These are phyloP conservation scores for Moesziomyces parantarcticus DNA, from an alignment of 1,284 basidiomycete species.

Conservation along the genomic window DNA sequence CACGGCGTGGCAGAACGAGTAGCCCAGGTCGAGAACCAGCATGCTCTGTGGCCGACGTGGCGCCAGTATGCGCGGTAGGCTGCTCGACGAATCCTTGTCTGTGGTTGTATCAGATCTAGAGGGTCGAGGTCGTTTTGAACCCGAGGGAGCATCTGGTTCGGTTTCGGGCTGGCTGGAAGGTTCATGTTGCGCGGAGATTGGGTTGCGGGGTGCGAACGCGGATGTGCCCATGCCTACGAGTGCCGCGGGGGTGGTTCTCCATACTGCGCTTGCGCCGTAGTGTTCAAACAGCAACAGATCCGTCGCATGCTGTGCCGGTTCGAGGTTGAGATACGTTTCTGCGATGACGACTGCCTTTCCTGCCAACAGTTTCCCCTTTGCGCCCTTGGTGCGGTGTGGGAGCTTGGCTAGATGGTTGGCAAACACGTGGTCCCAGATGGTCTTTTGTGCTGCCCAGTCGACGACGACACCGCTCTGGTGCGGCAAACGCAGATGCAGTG, in stretches of 20 bases:
- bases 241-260: slow-evolving; percentile 70
- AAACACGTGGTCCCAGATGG: slow-evolving; percentile 60
- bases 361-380: slow-evolving; percentile 12
- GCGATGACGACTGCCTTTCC: slow-evolving; percentile 75
- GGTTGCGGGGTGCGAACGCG: slow-evolving; percentile 6
- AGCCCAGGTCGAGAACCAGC: slow-evolving; percentile 87
- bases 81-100: not conserved
- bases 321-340: slow-evolving; percentile 91
- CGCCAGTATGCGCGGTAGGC: slow-evolving; percentile 4
- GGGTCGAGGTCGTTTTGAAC: not conserved
- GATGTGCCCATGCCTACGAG: slow-evolving; percentile 17
- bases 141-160: too few relatives aligned
- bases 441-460: slow-evolving; percentile 65
- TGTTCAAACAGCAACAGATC: slow-evolving; percentile 96
- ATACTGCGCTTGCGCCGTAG: slow-evolving; percentile 88
- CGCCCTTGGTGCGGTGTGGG: not conserved
- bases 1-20: slow-evolving; percentile 89
- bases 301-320: slow-evolving; percentile 87
- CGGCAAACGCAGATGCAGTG: slow-evolving; percentile 55
- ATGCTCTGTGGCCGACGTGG: slow-evolving; percentile 76
- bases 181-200: slow-evolving; percentile 2
- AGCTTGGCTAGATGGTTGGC: slow-evolving; percentile 18
- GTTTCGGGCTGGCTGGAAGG: not conserved
- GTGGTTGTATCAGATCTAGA: not conserved
- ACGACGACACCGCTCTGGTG: slow-evolving; percentile 60